A percentile compares a stretch with the other conserved stretches of the same genome.
phyloP scores from a whole-genome alignment of 2,329 filamentous ascomycete species.

The Aciculosporium take region DNA sequence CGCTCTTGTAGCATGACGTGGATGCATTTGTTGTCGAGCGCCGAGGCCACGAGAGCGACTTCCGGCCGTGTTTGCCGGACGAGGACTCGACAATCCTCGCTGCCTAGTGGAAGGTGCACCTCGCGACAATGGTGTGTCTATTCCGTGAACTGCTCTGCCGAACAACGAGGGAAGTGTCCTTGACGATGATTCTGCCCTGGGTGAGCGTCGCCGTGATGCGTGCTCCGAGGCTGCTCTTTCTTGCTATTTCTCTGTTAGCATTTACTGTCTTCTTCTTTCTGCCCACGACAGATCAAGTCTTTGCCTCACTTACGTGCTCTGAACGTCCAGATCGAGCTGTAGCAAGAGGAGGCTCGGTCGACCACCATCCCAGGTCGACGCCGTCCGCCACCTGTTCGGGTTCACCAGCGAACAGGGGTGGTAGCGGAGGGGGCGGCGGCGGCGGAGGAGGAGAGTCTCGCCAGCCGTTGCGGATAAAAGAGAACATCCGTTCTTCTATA shows the following conservation, averaged over 20 bases:
- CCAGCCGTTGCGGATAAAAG: slow-evolving; percentile 11
- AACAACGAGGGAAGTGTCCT: background rate
- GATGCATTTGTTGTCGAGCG: slow-evolving; percentile 3
- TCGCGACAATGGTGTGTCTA: background rate
- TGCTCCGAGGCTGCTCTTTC: background rate
- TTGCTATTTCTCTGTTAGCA: background rate
- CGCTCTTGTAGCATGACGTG: slow-evolving; percentile 5
- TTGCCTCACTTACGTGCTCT: background rate
- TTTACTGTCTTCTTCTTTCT: background rate
- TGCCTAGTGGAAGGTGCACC: background rate
- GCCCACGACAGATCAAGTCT: too few relatives aligned
- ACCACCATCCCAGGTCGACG: slow-evolving; percentile 13
- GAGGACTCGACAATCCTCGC: background rate
- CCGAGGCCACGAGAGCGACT: background rate
- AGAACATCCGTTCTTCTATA: slow-evolving; percentile 16
- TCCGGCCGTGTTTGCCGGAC: background rate
- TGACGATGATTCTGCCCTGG: background rate
- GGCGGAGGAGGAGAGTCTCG: slow-evolving; percentile 6
- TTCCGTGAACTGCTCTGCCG: background rate
- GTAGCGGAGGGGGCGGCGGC: background rate
- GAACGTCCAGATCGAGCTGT: background rate
- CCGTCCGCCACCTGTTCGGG: slow-evolving; percentile 7
- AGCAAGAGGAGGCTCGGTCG: slow-evolving; percentile 8
- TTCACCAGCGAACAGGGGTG: background rate
- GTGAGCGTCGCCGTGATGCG: background rate